Base-by-base conservation (phyloP, 2,329 filamentous ascomycete genomes). In the Calonectria henricotiae region DNA sequence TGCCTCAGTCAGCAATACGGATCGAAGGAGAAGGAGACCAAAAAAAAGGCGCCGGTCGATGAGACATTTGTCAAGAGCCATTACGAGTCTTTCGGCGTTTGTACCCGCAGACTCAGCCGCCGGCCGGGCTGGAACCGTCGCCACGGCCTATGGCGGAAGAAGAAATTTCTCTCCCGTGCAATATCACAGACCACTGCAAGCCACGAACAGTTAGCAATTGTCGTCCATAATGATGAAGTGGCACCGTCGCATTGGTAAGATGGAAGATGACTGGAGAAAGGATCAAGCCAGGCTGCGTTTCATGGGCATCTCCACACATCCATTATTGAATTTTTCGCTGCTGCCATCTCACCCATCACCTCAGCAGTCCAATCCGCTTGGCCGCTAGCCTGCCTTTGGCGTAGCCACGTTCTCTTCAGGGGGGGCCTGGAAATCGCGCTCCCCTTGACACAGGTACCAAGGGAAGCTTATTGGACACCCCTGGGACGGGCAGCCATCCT, bases 381-480 rank as follows among this genome's bases (percentile, higher is more conserved):
- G 51, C 35, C 39, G 43, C 32, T 43, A 25, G 55, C 49, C n/a
- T 5, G 9, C 5, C 51, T 55, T 25, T 55, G 51, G 51, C 8
- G 51, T 37, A 55, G 51, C 51, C 51, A 55, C 32, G 32, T 32
- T 55, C 51, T 13, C 37, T 60, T 20, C 55, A 60, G 60, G 44
- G 39, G 30, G 58, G 27, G 37, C 7, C 39, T 44, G 61, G 62
- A 62, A 65, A 61, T 65, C 67, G 49, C 67, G 67, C 69, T 64
- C 32, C 54, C 62, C 68, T 68, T 55, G 32, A 12, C 32, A 55
- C 76, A 79, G 78, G 77, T 67, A 80, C 77, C 63, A 35, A 30
- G 30, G n/a, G 63, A 11, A 60, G 20, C 58, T 71, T 25, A 81
- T 81, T 81, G 80, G 80, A 55, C 70, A 68, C 75, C 62, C 70